Evolutionary conservation across 2,329 filamentous ascomycete species (phyloP).

Genomic region (Magnaporthiopsis poae): DNA sequence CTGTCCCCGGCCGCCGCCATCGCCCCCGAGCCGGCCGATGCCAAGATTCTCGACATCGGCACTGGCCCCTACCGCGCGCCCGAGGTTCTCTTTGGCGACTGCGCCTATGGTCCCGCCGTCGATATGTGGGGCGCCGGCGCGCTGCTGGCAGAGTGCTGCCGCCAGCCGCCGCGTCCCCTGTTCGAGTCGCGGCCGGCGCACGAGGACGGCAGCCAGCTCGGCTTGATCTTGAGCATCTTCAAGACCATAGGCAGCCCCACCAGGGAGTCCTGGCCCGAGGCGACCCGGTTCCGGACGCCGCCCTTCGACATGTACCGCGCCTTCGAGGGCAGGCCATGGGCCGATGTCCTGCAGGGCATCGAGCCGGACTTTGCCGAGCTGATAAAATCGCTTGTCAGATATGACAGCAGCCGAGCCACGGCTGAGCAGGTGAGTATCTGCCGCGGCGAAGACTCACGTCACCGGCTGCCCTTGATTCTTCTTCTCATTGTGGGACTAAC

Average conservation of each 20-base stretch:
- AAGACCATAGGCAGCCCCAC: constrained; percentile 81
- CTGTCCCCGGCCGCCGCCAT: constrained; percentile 36
- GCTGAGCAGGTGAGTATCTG: constrained; percentile 45
- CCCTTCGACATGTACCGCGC: constrained; percentile 85
- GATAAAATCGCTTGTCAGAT: constrained; percentile 59
- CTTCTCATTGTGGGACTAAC: background rate
- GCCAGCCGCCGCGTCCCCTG: constrained; percentile 45
- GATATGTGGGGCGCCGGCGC: constrained; percentile 87
- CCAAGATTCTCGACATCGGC: constrained; percentile 85
- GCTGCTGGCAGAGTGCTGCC: constrained; percentile 67
- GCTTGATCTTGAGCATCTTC: constrained; percentile 85
- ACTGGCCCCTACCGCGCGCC: constrained; percentile 84
- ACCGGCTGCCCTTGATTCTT: background rate
- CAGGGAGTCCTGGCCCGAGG: constrained; percentile 72
- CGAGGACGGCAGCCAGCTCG: constrained; percentile 83
- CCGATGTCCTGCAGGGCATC: constrained; percentile 54
- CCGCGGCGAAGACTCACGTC: background rate
- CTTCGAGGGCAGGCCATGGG: constrained; percentile 61
- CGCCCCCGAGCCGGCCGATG: constrained; percentile 45
- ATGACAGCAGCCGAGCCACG: constrained; percentile 58
- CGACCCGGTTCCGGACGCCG: constrained; percentile 53
- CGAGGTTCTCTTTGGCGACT: constrained; percentile 79
- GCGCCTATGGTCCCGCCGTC: constrained; percentile 58
- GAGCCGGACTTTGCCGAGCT: constrained; percentile 52
- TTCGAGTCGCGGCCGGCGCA: constrained; percentile 66